These are phyloP conservation scores for Margaritispora aquatica DNA, from an alignment of 495 filamentous ascomycete species.

Conservation along the genomic window DNA sequence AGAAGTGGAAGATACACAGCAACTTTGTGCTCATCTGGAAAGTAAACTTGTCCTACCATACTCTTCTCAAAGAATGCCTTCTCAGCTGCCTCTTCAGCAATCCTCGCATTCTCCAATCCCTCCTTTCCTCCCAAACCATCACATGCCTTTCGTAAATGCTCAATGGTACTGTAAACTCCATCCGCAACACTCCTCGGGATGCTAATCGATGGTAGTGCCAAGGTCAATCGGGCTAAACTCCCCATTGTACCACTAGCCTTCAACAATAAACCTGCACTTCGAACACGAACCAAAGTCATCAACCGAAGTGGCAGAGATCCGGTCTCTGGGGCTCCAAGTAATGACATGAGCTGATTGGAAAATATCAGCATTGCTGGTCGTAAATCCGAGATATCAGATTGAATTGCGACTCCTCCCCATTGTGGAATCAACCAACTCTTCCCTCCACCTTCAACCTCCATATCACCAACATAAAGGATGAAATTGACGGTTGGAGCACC, in stretches of 20 bases:
- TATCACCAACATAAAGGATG: slow-evolving; percentile 70
- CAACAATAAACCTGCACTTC: slow-evolving; percentile 77
- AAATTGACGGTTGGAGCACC: slow-evolving; percentile 93
- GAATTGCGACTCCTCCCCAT: slow-evolving; percentile 74
- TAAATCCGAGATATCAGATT: slow-evolving; percentile 43
- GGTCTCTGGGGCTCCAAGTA: slow-evolving; percentile 79
- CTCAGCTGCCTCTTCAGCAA: slow-evolving; percentile 86
- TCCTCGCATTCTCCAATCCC: slow-evolving; percentile 66
- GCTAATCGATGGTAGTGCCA: slow-evolving; percentile 81
- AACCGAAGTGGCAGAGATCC: slow-evolving; percentile 78
- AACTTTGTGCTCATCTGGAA: slow-evolving; percentile 97
- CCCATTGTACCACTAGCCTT: slow-evolving; percentile 91
- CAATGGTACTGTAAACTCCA: slow-evolving; percentile 73
- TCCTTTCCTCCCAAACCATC: slow-evolving; percentile 55
- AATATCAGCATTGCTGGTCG: slow-evolving; percentile 81
- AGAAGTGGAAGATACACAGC: slow-evolving; percentile 91
- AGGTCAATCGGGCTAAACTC: slow-evolving; percentile 79
- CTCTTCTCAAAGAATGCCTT: slow-evolving; percentile 97
- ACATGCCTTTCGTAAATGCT: slow-evolving; percentile 71
- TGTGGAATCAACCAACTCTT: slow-evolving; percentile 94
- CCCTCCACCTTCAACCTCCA: slow-evolving; percentile 61
- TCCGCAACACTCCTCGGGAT: slow-evolving; percentile 83
- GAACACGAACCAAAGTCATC: slow-evolving; percentile 74
- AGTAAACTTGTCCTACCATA: slow-evolving; percentile 98
- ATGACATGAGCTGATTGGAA: slow-evolving; percentile 82